phyloP scores from a whole-genome alignment of 495 filamentous ascomycete species.

The Parathielavia hyrcaniae region DNA sequence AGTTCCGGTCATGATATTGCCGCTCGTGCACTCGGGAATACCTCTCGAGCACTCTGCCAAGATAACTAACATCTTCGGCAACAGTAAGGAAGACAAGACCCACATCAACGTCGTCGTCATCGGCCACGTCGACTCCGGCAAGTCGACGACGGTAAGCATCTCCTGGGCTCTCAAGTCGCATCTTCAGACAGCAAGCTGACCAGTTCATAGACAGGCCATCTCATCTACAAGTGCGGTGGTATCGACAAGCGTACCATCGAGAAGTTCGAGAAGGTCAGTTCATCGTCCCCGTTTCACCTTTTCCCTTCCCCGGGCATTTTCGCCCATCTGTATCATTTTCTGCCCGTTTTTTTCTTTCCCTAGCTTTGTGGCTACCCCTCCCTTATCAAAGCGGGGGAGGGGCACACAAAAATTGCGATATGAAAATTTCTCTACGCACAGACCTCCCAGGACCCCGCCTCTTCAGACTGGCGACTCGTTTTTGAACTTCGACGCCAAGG shows the following conservation, averaged over 20 bases:
- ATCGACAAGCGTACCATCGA: conserved; percentile 99
- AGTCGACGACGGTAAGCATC: conserved; percentile 82
- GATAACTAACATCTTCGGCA: conserved; percentile 24
- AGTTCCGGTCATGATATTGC: conserved; percentile 7
- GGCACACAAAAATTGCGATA: conserved; percentile 27
- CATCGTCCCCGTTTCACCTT: conserved; percentile 12
- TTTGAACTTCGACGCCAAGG: conserved; percentile 9
- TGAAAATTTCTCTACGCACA: conserved; percentile 28
- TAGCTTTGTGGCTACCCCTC: conserved; percentile 27
- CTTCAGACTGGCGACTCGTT: background rate
- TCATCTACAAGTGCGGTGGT: conserved; percentile 99
- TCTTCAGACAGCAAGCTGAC: conserved; percentile 8
- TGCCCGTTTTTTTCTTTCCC: conserved; percentile 19
- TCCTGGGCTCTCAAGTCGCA: background rate
- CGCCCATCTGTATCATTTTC: conserved; percentile 10
- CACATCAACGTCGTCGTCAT: conserved; percentile 99
- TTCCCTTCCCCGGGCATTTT: conserved; percentile 13
- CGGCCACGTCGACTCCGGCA: conserved; percentile 99
- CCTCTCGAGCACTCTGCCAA: background rate
- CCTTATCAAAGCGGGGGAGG: conserved; percentile 32
- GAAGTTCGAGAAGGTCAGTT: conserved; percentile 99
- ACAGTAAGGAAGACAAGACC: conserved; percentile 74
- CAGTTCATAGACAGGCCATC: conserved; percentile 55
- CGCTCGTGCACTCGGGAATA: background rate
- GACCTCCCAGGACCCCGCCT: conserved; percentile 26